phyloP scores from a whole-genome alignment of 305 asterid genomes.

The Andrographis paniculata region DNA sequence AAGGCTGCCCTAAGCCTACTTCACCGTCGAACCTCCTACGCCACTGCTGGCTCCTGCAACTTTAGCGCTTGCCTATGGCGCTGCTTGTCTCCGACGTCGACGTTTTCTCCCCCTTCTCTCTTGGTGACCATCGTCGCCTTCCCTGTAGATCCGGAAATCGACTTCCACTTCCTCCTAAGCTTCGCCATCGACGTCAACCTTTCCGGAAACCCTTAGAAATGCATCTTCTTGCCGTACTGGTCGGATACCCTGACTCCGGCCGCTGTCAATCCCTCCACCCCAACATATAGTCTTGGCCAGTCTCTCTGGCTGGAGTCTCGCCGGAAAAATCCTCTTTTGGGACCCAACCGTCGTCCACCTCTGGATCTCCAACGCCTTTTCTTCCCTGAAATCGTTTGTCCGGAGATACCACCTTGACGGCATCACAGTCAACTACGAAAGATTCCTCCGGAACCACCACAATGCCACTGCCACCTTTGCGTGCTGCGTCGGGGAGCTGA shows the following conservation, averaged over 20 bases:
- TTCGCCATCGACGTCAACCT: conserved; percentile 61
- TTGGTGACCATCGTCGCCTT: conserved; percentile 30
- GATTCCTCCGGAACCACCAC: conserved; percentile 21
- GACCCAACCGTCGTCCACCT: conserved; percentile 27
- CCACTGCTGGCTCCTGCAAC: no score
- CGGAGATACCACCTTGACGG: conserved; percentile 48
- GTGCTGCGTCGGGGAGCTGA: conserved; percentile 58
- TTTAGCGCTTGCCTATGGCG: no score
- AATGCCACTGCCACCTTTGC: conserved; percentile 30
- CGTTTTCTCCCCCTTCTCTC: no score
- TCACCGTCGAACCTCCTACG: no score
- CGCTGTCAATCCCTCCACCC: conserved; percentile 38
- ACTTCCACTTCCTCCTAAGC: conserved; percentile 56
- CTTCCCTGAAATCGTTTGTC: conserved; percentile 40
- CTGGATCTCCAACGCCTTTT: conserved; percentile 55
- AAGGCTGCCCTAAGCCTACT: no score
- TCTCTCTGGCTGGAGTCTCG: conserved; percentile 70
- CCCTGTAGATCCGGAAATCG: conserved; percentile 40
- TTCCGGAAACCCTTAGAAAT: conserved; percentile 45
- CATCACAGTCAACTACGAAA: conserved; percentile 56
- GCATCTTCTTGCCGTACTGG: conserved; percentile 58
- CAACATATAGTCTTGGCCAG: conserved; percentile 59
- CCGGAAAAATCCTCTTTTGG: conserved; percentile 38
- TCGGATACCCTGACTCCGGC: conserved; percentile 38
- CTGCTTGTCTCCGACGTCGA: no score